These are phyloP conservation scores for Filobasidium uniguttulatum DNA, from an alignment of 1,284 basidiomycete genomes.

Conservation along the genomic window DNA sequence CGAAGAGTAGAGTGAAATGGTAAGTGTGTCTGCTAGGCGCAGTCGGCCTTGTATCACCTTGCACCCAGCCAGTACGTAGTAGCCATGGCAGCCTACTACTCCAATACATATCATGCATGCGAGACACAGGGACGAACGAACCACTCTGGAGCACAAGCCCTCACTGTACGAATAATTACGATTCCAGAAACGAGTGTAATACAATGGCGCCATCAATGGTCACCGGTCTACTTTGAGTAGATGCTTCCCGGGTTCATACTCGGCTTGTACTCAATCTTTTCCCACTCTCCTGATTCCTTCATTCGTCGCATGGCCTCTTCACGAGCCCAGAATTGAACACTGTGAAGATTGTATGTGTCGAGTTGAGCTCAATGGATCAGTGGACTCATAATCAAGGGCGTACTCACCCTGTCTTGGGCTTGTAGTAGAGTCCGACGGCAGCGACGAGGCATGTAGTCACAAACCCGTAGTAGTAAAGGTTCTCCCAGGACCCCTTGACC, in stretches of 20 bases:
- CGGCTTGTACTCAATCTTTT: constrained; percentile 51
- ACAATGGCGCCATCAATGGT: too few species aligned
- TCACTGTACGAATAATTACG: too few species aligned
- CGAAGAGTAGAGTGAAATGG: too few species aligned
- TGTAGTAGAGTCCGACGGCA: constrained; percentile 70
- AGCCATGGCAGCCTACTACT: too few species aligned
- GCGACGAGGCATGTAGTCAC: constrained; percentile 73
- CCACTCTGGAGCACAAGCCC: too few species aligned
- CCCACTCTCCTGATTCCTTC: constrained; percentile 73
- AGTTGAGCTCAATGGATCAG: constrained; percentile 2
- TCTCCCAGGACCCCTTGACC: constrained; percentile 74
- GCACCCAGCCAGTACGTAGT: too few species aligned
- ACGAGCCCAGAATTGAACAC: constrained; percentile 79
- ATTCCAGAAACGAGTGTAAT: too few species aligned
- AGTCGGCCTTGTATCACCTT: too few species aligned
- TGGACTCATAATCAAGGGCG: not conserved
- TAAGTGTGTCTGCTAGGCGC: too few species aligned
- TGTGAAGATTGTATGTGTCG: constrained; percentile 26
- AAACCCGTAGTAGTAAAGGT: constrained; percentile 77
- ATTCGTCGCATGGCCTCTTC: constrained; percentile 74
- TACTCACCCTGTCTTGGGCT: constrained; percentile 83
- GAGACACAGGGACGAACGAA: too few species aligned
- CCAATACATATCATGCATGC: too few species aligned
- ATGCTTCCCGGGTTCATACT: not conserved
- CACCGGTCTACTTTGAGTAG: too few species aligned